Percentiles rank a stretch among this genome's conserved stretches.
Conservation (phyloP, 495 filamentous ascomycete genomes). For the Clohesyomyces aquaticus region DNA sequence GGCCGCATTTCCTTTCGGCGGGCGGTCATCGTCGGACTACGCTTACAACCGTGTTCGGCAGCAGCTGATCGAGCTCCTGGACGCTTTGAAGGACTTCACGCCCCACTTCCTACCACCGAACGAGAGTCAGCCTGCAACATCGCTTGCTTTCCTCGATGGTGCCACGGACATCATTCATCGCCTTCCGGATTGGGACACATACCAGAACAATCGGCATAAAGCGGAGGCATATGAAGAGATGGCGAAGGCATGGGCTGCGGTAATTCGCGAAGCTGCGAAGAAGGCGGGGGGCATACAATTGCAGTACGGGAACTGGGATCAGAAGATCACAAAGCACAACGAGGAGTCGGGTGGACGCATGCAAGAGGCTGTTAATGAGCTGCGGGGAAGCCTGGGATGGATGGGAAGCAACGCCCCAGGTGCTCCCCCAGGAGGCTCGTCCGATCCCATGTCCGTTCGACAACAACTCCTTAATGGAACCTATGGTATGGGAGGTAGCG, state of each 20-base stretch:
- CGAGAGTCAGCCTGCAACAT: slow-evolving; percentile 76
- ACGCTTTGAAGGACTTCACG: slow-evolving; percentile 90
- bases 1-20: slow-evolving; percentile 85
- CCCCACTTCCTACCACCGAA: slow-evolving; percentile 93
- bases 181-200: slow-evolving; percentile 83
- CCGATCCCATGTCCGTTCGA: slow-evolving; percentile 68
- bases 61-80: slow-evolving; percentile 75
- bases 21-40: slow-evolving; percentile 83
- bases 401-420: slow-evolving; percentile 60
- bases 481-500: slow-evolving; percentile 72
- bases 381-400: slow-evolving; percentile 76
- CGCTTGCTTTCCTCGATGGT: slow-evolving; percentile 82
- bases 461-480: slow-evolving; percentile 80
- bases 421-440: slow-evolving; percentile 33
- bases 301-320: slow-evolving; percentile 93
- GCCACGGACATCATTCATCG: slow-evolving; percentile 88
- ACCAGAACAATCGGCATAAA: slow-evolving; percentile 86
- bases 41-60: slow-evolving; percentile 91
- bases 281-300: slow-evolving; percentile 86
- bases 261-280: slow-evolving; percentile 89
- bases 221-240: slow-evolving; percentile 95
- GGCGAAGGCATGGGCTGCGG: slow-evolving; percentile 87
- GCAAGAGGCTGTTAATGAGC: slow-evolving; percentile 75
- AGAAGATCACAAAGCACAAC: slow-evolving; percentile 85
- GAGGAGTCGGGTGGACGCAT: slow-evolving; percentile 81